Evolutionary conservation across 768 basidiomycete species (phyloP), one percentile per base, ranked within the genome.

Genomic region (Gymnopilus junonius): DNA sequence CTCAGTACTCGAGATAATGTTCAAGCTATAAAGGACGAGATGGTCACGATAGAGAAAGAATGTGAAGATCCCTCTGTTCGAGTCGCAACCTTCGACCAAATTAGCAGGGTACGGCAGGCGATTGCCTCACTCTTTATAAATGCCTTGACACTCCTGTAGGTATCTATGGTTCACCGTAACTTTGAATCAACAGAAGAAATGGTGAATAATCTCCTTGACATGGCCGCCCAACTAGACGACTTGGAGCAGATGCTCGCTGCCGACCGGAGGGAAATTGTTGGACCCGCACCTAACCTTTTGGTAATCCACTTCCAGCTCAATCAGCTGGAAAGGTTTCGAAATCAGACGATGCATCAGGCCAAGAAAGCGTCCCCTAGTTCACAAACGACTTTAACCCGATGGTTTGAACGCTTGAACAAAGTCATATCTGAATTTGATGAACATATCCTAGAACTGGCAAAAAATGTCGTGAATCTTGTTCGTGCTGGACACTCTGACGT

Each of bases 181-280:
- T 96, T 99, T 68, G 88, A 94, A 65, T 92, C 93, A 59, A 97
- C 95, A 1, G 93, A 96, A 73, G 95, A 97, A 67, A 96, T 97
- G 89, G 92, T 98, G 66, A 89, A 90, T 68, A 97, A 96, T 70
- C 84, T 99, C 42, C 81, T 94, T n/a, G 91, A 93, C 55, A 97
- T 99, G 93, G 89, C 91, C 66, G 82, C 88, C 23, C 91, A 91
- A 72, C 86, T 99, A 15, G 88, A 92, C 67, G 77, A 86, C 64
- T 81, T 99, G 46, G 89, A 94, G 69, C 83, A 83, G 29, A 86
- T 96, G 82, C 86, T 99, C 34, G 85, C 83, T 31, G 78, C 81
- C 2, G 95, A 96, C 73, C 85, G 86, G 58, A 77, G 84, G 59
- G 87, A 94, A 69, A 89, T 94, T n/a, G 76, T 91, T 42, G 95